Base-by-base conservation (phyloP, 148 eudicot species). In the Rheum nobile region DNA sequence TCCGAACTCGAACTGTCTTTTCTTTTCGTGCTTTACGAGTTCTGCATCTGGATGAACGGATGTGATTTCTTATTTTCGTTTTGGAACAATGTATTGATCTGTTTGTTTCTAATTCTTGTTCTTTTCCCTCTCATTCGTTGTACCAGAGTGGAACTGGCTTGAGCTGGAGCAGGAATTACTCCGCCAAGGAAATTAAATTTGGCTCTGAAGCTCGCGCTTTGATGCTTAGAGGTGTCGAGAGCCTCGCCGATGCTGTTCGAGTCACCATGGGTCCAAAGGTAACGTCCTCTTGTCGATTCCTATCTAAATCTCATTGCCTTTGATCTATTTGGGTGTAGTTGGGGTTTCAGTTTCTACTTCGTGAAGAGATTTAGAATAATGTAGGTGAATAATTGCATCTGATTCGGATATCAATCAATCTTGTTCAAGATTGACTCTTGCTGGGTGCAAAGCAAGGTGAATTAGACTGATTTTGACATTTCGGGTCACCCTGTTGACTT, bases 231-330 rank as follows among this genome's bases (percentile, higher is more conserved):
- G 99, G 99, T 75, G 93, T 95, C 41, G 96, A 92, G 80, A 91
- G 90, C 77, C 97, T 95, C 14, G 94, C 96, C 28, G 97, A 95
- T 84, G 97, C 99, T 31, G 99, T 95, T 61, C 86, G 59, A 95
- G 97, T 95, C n/a, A 95, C 99, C 17, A 92, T 95, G 97, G 99
- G 99, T 8, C 99, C 99, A 2, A 90, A 93, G 92, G 98, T 95
- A 52, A 46, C 10, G 32, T 26, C 57, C 28, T 35, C 34, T 19
- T 35, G 38, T 31, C 69, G 72, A 13, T 37, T 21, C 21, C 59
- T 2, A 24, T 17, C 21, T 54, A 24, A 22, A 42, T 59, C 26
- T 35, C 4, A 5, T 50, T 24, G 29, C 14, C 0, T 28, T 28
- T 29, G 35, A 59, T 52, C 59, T 9, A 10, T n/a, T 54, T 22